These are phyloP conservation scores for Macrophomina pseudophaseolina DNA, from an alignment of 2,329 filamentous ascomycete genomes.

Conservation along the genomic window DNA sequence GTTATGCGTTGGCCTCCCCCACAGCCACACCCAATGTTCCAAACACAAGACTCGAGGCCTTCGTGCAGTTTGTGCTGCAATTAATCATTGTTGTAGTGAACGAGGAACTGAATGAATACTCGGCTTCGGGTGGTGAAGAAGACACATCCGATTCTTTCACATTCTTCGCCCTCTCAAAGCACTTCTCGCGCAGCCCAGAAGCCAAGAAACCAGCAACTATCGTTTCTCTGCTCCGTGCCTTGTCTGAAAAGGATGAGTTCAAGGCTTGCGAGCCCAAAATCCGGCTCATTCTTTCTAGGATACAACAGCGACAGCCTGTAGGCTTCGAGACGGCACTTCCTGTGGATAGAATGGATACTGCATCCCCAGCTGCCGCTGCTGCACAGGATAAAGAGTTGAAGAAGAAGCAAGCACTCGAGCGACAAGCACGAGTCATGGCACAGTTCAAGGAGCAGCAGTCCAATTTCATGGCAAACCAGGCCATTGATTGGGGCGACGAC, in stretches of 20 bases:
- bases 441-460: slow-evolving; percentile 98
- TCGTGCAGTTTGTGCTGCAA: slow-evolving; percentile 89
- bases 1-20: slow-evolving; percentile 76
- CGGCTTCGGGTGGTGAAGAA: slow-evolving; percentile 56
- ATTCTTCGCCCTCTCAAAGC: slow-evolving; percentile 68
- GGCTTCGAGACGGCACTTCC: slow-evolving; percentile 73
- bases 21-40: slow-evolving; percentile 76
- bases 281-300: slow-evolving; percentile 77
- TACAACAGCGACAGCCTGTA: slow-evolving; percentile 80
- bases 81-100: slow-evolving; percentile 82
- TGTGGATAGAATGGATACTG: slow-evolving; percentile 79
- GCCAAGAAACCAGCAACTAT: slow-evolving; percentile 49
- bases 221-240: slow-evolving; percentile 57
- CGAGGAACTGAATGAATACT: slow-evolving; percentile 69
- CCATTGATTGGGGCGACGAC: slow-evolving; percentile 88
- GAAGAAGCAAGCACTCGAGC: slow-evolving; percentile 87
- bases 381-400: slow-evolving; percentile 75
- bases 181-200: slow-evolving; percentile 53
- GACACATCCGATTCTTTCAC: slow-evolving; percentile 68
- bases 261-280: slow-evolving; percentile 86
- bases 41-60: slow-evolving; percentile 83
- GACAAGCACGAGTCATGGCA: slow-evolving; percentile 94
- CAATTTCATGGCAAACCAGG: slow-evolving; percentile 88
- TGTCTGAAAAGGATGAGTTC: slow-evolving; percentile 72
- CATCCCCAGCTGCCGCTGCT: slow-evolving; percentile 73